phyloP scores from a whole-genome alignment of 441 rosid species.

The Brassica balearica region DNA sequence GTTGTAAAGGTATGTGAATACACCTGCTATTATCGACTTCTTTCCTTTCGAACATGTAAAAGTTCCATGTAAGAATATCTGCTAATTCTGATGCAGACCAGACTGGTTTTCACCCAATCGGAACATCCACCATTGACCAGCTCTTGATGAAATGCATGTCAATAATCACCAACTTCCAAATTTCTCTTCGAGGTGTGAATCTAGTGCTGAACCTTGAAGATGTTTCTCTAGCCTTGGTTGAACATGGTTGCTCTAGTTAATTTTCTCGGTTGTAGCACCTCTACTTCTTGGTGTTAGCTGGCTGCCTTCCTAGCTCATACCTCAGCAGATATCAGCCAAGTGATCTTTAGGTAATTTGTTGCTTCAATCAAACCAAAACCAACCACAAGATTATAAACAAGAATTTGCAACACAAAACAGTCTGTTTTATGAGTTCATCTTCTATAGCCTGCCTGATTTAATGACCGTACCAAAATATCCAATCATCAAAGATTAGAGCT shows the following conservation, averaged over 20 bases:
- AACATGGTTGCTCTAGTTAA: neutral
- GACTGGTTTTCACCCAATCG: neutral
- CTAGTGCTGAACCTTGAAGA: neutral
- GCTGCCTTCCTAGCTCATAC: neutral
- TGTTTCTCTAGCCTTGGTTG: neutral
- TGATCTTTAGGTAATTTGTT: neutral
- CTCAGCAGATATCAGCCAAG: neutral
- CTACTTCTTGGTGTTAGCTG: neutral
- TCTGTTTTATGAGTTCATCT: neutral
- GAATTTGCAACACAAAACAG: neutral
- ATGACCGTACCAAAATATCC: neutral
- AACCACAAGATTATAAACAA: neutral
- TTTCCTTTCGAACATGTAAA: neutral
- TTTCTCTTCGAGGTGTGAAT: neutral
- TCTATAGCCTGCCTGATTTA: neutral
- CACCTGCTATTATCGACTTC: neutral
- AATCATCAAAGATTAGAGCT: neutral
- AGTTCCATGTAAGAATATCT: neutral
- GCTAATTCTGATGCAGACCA: neutral
- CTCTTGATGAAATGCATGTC: neutral
- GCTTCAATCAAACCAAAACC: neutral
- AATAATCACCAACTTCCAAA: neutral
- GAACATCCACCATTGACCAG: neutral
- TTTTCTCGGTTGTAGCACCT: neutral
- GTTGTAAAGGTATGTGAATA: neutral